phyloP scores from a whole-genome alignment of 2,329 filamentous ascomycete genomes.

The Teratosphaeria nubilosa region DNA sequence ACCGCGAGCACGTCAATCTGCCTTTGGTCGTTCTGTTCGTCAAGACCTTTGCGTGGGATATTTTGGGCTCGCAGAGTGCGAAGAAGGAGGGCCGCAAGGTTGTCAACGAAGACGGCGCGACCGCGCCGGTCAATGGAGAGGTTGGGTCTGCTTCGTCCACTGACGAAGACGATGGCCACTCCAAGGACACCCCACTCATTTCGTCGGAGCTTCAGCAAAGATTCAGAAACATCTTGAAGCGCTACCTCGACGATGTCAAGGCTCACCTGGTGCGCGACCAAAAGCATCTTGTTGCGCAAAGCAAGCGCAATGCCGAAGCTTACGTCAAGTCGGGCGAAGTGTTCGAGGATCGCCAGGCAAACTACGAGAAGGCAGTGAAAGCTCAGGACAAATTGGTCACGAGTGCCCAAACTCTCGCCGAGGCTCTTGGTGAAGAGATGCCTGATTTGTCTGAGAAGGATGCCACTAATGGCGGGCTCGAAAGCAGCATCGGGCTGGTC shows the following conservation, averaged over 20 bases:
- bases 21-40: constrained; percentile 90
- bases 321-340: constrained; percentile 98
- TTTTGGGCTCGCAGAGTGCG: constrained; percentile 66
- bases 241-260: constrained; percentile 91
- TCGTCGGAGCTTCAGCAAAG: constrained; percentile 69
- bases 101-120: constrained; percentile 69
- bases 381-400: constrained; percentile 79
- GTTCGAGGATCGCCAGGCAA: constrained; percentile 92
- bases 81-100: constrained; percentile 72
- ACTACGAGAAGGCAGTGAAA: constrained; percentile 89
- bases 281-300: constrained; percentile 75
- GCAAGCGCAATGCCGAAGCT: constrained; percentile 89
- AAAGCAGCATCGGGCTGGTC: constrained; percentile 79
- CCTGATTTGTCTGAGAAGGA: constrained; percentile 82
- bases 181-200: constrained; percentile 63
- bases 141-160: constrained; percentile 44
- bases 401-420: constrained; percentile 84
- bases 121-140: constrained; percentile 41
- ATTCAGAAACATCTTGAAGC: constrained; percentile 73
- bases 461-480: constrained; percentile 52
- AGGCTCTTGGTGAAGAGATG: constrained; percentile 83
- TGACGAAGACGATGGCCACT: constrained; percentile 37
- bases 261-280: constrained; percentile 82
- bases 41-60: constrained; percentile 92
- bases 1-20: constrained; percentile 83